Evolutionary conservation across 2,329 filamentous ascomycete genomes (phyloP), one percentile per base, ranked within the genome.

Genomic region (Neoscytalidium dimidiatum): DNA sequence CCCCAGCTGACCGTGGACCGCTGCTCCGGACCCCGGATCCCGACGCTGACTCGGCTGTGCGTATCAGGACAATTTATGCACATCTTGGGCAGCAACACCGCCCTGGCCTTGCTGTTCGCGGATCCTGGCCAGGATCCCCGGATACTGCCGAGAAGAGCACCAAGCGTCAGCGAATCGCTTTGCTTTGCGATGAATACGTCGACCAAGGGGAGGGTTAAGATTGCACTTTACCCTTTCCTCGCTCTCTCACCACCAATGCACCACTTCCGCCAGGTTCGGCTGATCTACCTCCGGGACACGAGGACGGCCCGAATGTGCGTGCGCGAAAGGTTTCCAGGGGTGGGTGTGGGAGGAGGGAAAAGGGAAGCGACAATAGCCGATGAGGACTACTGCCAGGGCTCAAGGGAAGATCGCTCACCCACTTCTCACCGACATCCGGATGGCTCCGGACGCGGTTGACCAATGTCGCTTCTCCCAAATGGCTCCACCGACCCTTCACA

Each of bases 391-490:
- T 51, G 33, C 33, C 3, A 66, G 48, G 48, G 48, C 60, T 51
- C 29, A 28, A 43, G 44, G 44, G 60, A 6, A 60, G 56, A 60
- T 60, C 33, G 76, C 76, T 68, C 66, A 79, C 76, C 81, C 92
- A 96, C 71, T 88, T 82, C 82, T 94, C 90, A 1, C 91, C 92
- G 1, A 96, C 92, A 75, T 96, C 92, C 3, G 90, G 90, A 79
- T 96, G 92, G 69, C 90, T 93, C 84, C 94, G 95, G 70, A 96
- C 84, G 14, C 92, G 81, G 78, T 96, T 96, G 79, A 91, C 85
- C 74, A 96, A 79, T 66, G 92, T 96, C 11, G 92, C 92, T 81
- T 96, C 92, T 4, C 92, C 92, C 8, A 96, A 79, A 69, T 85
- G 87, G 17, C 87, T 85, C 73, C 83, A 86, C 64, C 86, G 83